Evolutionary conservation across 768 basidiomycete species (phyloP).

Genomic region (Boletus sp.): DNA sequence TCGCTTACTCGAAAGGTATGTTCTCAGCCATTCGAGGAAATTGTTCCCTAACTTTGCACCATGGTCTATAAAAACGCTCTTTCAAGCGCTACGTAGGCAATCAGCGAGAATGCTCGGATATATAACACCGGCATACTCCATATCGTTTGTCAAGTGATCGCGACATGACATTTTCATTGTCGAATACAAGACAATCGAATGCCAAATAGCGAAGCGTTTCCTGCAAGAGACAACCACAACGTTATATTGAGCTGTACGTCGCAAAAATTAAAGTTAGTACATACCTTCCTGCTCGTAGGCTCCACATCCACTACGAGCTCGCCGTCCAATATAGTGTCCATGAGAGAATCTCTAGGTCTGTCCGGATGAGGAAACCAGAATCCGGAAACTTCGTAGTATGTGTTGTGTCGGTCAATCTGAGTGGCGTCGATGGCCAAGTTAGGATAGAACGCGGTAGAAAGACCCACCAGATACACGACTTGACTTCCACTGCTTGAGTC

Average conservation of each 20-base stretch:
- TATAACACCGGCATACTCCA: constrained; percentile 54
- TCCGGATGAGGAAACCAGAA: constrained; percentile 91
- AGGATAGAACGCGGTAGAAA: neutral
- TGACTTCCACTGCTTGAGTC: constrained; percentile 51
- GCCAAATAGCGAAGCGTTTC: constrained; percentile 78
- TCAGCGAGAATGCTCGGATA: constrained; percentile 2
- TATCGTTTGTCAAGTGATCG: constrained; percentile 83
- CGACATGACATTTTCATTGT: constrained; percentile 84
- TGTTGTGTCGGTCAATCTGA: constrained; percentile 94
- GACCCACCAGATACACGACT: constrained; percentile 70
- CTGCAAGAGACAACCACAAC: constrained; percentile 37
- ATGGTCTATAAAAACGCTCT: constrained; percentile 81
- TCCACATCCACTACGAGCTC: constrained; percentile 93
- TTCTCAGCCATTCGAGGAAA: constrained; percentile 60
- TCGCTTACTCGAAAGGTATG: constrained; percentile 81
- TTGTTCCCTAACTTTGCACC: constrained; percentile 62
- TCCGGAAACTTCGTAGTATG: constrained; percentile 69
- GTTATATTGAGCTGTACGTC: neutral
- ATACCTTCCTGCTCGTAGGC: constrained; percentile 64
- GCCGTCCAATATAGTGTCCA: constrained; percentile 85
- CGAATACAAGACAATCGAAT: constrained; percentile 89
- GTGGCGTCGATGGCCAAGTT: constrained; percentile 4
- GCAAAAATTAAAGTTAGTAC: constrained; percentile 21
- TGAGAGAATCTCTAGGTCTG: constrained; percentile 59
- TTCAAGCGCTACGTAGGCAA: constrained; percentile 45